phyloP scores from a whole-genome alignment of 2,329 filamentous ascomycete species.

The Nigrospora osmanthi region DNA sequence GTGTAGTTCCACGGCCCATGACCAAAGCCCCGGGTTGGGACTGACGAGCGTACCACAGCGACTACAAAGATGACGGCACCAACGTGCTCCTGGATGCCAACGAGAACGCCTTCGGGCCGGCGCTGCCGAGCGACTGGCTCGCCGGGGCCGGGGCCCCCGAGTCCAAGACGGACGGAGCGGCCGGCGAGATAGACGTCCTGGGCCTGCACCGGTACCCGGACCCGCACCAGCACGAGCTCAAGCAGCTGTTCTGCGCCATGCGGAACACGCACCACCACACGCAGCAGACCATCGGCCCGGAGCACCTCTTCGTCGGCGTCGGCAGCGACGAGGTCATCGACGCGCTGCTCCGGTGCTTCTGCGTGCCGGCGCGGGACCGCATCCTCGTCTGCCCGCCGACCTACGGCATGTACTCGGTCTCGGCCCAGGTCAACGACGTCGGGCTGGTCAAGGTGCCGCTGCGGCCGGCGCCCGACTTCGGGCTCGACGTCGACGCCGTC shows the following conservation, averaged over 20 bases:
- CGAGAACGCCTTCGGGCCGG: slow-evolving; percentile 91
- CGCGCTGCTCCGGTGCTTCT: slow-evolving; percentile 88
- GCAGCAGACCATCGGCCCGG: slow-evolving; percentile 61
- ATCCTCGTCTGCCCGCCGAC: slow-evolving; percentile 94
- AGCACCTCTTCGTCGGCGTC: slow-evolving; percentile 88
- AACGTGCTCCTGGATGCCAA: slow-evolving; percentile 97
- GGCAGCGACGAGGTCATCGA: slow-evolving; percentile 97
- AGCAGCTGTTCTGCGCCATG: slow-evolving; percentile 76
- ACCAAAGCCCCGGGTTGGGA: not conserved
- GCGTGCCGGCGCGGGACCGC: slow-evolving; percentile 75
- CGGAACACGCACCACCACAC: slow-evolving; percentile 84
- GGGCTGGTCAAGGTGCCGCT: slow-evolving; percentile 80
- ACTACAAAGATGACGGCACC: slow-evolving; percentile 97
- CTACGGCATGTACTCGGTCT: slow-evolving; percentile 97
- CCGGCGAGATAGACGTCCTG: slow-evolving; percentile 63
- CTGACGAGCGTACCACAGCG: slow-evolving; percentile 46
- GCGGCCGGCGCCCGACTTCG: slow-evolving; percentile 62
- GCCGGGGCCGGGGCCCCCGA: slow-evolving; percentile 29
- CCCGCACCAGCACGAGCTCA: slow-evolving; percentile 83
- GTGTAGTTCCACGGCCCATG: not conserved
- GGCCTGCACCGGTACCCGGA: slow-evolving; percentile 93
- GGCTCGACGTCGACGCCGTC: slow-evolving; percentile 64
- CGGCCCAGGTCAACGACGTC: slow-evolving; percentile 89
- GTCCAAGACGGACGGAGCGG: slow-evolving; percentile 12
- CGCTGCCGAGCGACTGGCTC: slow-evolving; percentile 49